Percentiles rank a stretch among this genome's conserved stretches.
Evolutionary conservation across 2,329 filamentous ascomycete species (phyloP).

Genomic region (Arthrocladium fulminans): DNA sequence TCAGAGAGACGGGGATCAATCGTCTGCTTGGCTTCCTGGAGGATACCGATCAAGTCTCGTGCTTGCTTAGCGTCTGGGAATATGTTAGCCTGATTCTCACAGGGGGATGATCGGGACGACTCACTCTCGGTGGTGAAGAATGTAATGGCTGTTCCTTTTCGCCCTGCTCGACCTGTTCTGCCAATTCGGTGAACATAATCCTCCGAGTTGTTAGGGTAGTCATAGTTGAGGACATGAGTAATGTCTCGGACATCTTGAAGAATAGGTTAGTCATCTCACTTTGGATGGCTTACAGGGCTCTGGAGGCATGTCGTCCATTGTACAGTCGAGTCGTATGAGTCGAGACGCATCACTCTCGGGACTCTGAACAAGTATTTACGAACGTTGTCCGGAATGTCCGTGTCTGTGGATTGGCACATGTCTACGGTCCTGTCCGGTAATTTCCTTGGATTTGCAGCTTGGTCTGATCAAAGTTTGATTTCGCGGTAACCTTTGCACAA

Average conservation of each 20-base stretch:
- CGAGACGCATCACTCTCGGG: slow-evolving; percentile 52
- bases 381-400: slow-evolving; percentile 37
- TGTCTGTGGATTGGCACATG: slow-evolving; percentile 40
- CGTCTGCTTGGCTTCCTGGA: slow-evolving; percentile 94
- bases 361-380: slow-evolving; percentile 30
- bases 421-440: slow-evolving; percentile 51
- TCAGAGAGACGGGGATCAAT: slow-evolving; percentile 92
- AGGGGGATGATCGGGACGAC: slow-evolving; percentile 36
- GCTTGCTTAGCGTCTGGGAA: slow-evolving; percentile 78
- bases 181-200: slow-evolving; percentile 98
- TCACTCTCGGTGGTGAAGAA: slow-evolving; percentile 98
- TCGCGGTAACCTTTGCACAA: slow-evolving; percentile 18
- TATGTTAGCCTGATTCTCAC: slow-evolving; percentile 17
- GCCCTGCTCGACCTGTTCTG: slow-evolving; percentile 85
- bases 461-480: slow-evolving; percentile 66
- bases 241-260: slow-evolving; percentile 99
- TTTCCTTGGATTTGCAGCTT: slow-evolving; percentile 67
- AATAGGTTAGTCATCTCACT: slow-evolving; percentile 63
- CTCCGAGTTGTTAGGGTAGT: slow-evolving; percentile 41
- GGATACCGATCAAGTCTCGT: slow-evolving; percentile 87
- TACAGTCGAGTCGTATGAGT: slow-evolving; percentile 49
- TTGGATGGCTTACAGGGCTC: slow-evolving; percentile 41
- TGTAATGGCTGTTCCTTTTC: slow-evolving; percentile 91
- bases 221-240: slow-evolving; percentile 74
- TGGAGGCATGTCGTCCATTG: slow-evolving; percentile 26